These are phyloP conservation scores for Aspergillus nomiae DNA, from an alignment of 2,329 filamentous ascomycete genomes.

Conservation along the genomic window DNA sequence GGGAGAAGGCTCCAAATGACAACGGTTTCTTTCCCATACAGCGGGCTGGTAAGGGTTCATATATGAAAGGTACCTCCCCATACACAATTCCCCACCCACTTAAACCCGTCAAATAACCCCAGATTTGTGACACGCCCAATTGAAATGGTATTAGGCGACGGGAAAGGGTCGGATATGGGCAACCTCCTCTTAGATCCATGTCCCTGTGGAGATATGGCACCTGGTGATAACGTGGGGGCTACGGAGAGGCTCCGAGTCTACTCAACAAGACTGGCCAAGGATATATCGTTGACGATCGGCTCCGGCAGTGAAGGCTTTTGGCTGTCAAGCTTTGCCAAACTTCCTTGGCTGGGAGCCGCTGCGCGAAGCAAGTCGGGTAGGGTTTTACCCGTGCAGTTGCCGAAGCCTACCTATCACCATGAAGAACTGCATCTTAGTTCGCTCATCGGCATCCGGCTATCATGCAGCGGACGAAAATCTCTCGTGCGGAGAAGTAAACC, in stretches of 20 bases:
- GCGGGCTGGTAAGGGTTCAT: not conserved
- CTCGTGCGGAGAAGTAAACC: not conserved
- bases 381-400: not conserved
- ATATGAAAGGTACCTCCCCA: not conserved
- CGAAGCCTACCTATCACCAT: not conserved
- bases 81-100: not conserved
- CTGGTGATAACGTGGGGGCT: not conserved
- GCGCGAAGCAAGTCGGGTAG: not conserved
- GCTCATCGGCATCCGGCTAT: not conserved
- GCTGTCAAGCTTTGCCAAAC: conserved; percentile 3
- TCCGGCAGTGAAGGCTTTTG: not conserved
- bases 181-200: not conserved
- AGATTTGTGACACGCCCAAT: not conserved
- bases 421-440: not conserved
- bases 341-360: not conserved
- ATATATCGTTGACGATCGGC: not conserved
- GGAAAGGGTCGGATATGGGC: too few relatives aligned
- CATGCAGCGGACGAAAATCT: not conserved
- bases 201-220: not conserved
- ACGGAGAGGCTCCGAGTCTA: not conserved
- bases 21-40: not conserved
- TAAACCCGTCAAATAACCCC: not conserved
- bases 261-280: not conserved
- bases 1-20: too few relatives aligned
- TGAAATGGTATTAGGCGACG: too few relatives aligned